Evolutionary conservation across 192 early-diverging fungal genomes (phyloP).

Genomic region (Rhizoclosmatium sp.): DNA sequence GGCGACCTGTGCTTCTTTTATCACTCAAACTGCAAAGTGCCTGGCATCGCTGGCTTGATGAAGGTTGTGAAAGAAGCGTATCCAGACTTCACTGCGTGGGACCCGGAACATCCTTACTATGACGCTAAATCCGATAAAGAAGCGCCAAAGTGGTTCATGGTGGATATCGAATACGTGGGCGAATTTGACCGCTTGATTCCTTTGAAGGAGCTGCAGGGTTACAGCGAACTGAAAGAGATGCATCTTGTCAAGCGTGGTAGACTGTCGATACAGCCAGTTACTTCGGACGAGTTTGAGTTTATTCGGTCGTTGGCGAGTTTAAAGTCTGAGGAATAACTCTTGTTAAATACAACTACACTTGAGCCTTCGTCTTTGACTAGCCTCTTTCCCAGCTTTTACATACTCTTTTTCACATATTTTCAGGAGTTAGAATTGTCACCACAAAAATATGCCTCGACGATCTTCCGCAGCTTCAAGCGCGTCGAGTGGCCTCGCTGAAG

Average conservation of each 20-base stretch:
- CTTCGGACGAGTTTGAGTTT: slow-evolving; percentile 66
- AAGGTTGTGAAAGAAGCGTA: slow-evolving; percentile 71
- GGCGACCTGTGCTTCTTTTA: slow-evolving; percentile 71
- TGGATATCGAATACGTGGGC: slow-evolving; percentile 75
- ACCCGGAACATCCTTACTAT: slow-evolving; percentile 76
- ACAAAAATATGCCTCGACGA: no score
- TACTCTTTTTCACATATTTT: no score
- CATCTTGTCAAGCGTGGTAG: slow-evolving; percentile 73
- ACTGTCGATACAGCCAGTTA: slow-evolving; percentile 81
- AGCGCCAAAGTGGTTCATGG: slow-evolving; percentile 85
- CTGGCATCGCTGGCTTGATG: slow-evolving; percentile 81
- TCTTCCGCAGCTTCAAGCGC: no score
- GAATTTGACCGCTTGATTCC: slow-evolving; percentile 69
- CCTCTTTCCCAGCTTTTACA: no score
- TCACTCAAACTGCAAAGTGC: slow-evolving; percentile 84
- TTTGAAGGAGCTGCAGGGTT: slow-evolving; percentile 72
- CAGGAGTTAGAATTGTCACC: no score
- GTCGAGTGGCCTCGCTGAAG: no score
- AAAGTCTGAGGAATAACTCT: not conserved
- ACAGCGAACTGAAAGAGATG: slow-evolving; percentile 67
- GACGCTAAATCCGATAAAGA: slow-evolving; percentile 74
- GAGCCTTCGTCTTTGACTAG: no score
- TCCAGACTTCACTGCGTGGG: slow-evolving; percentile 79
- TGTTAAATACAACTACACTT: no score
- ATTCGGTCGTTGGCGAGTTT: slow-evolving; percentile 55